Evolutionary conservation across 169 alveolate species (phyloP).

Genomic region (Plasmodium cynomolgi): DNA sequence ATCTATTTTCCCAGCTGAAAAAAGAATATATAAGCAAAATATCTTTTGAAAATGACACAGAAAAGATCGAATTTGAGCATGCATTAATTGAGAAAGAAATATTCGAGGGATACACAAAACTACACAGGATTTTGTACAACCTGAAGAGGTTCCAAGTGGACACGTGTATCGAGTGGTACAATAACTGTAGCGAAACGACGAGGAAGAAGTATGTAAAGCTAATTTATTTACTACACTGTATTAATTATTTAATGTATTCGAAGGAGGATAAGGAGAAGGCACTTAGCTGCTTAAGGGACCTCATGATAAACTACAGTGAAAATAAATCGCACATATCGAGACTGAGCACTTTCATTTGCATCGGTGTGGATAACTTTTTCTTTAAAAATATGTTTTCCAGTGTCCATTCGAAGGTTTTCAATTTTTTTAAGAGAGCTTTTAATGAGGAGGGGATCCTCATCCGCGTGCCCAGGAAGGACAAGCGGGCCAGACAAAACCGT

Average conservation of each 20-base stretch:
- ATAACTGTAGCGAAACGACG: conserved; percentile 34
- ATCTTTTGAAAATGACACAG: conserved; percentile 9
- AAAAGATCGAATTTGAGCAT: conserved; percentile 32
- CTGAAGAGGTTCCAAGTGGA: conserved; percentile 38
- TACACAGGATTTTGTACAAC: conserved; percentile 42
- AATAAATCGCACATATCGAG: conserved; percentile 63
- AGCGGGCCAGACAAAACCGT: not conserved
- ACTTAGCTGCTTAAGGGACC: conserved; percentile 29
- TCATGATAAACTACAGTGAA: conserved; percentile 50
- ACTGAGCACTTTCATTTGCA: conserved; percentile 64
- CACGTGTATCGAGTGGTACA: conserved; percentile 58
- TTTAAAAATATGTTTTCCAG: conserved; percentile 44
- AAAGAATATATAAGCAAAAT: conserved; percentile 52
- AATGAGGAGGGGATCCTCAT: conserved; percentile 56
- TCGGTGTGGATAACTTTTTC: conserved; percentile 57
- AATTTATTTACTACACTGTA: conserved; percentile 52
- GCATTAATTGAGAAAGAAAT: conserved; percentile 47
- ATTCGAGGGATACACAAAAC: conserved; percentile 47
- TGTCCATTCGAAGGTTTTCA: conserved; percentile 51
- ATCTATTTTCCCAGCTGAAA: conserved; percentile 19
- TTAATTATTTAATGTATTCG: conserved; percentile 36
- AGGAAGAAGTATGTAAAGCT: conserved; percentile 32
- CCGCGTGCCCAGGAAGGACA: not conserved
- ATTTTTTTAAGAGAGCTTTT: conserved; percentile 57
- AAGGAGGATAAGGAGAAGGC: conserved; percentile 62